Conservation (phyloP, 495 filamentous ascomycete species). For the Podospora appendiculata region DNA sequence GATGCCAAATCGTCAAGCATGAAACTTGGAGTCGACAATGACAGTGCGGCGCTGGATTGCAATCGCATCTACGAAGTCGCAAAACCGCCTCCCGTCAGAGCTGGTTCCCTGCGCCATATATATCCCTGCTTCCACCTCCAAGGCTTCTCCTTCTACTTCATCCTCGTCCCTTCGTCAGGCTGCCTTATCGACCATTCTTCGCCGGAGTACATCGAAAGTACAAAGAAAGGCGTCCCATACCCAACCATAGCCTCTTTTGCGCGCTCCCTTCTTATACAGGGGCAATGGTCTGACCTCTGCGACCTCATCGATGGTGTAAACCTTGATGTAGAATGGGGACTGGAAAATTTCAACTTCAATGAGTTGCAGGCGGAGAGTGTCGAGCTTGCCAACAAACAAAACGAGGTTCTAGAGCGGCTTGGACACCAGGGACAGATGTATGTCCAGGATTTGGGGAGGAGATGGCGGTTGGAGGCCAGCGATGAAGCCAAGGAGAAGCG, state of each 20-base stretch:
- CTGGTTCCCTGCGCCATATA: background rate
- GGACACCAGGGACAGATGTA: background rate
- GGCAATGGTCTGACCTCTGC: background rate
- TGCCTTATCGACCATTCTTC: constrained; percentile 3
- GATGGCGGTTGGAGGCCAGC: background rate
- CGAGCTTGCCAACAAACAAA: background rate
- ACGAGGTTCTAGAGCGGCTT: background rate
- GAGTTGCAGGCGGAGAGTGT: background rate
- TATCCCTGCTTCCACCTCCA: constrained; percentile 2
- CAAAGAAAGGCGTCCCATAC: constrained; percentile 3
- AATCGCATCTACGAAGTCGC: too few relatives aligned
- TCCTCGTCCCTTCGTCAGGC: constrained; percentile 3
- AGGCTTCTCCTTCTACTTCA: constrained; percentile 2
- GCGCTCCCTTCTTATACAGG: constrained; percentile 5
- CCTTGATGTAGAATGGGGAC: constrained; percentile 1
- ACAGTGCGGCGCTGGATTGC: too few relatives aligned
- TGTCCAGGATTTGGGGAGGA: background rate
- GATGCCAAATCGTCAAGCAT: background rate
- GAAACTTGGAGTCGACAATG: background rate
- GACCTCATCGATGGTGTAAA: constrained; percentile 5
- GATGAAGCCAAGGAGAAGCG: background rate
- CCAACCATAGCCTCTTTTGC: background rate
- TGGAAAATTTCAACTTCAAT: background rate
- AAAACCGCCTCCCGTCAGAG: background rate
- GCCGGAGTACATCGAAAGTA: background rate